Percentiles rank a stretch among this genome's conserved stretches.
phyloP scores from a whole-genome alignment of 768 basidiomycete species.

The Leccinum disarticulatum region DNA sequence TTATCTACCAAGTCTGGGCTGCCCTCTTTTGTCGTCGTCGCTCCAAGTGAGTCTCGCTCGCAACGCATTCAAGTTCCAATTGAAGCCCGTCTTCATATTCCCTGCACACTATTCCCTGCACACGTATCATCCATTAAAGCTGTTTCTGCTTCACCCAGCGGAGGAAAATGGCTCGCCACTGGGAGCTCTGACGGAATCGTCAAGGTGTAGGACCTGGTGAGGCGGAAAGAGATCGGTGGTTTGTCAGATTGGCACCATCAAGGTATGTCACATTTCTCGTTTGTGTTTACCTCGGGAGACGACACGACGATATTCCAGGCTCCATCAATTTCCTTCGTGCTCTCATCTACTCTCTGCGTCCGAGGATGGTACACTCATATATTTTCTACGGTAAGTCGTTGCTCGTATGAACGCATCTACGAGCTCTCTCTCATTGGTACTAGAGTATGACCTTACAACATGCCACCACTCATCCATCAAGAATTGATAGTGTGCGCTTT shows the following conservation, averaged over 20 bases:
- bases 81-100: conserved; percentile 92
- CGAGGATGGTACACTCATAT: conserved; percentile 70
- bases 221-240: too few relatives aligned
- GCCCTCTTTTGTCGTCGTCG: conserved; percentile 71
- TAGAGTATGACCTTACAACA: too few relatives aligned
- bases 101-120: conserved; percentile 50
- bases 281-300: too few relatives aligned
- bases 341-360: conserved; percentile 88
- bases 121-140: conserved; percentile 93
- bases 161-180: conserved; percentile 95
- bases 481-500: conserved; percentile 85
- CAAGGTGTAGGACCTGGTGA: conserved; percentile 88
- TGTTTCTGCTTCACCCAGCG: conserved; percentile 81
- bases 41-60: conserved; percentile 18
- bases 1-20: conserved; percentile 22
- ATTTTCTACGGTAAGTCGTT: too few relatives aligned
- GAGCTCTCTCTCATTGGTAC: too few relatives aligned
- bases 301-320: conserved; percentile 45
- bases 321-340: conserved; percentile 90
- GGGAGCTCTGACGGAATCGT: conserved; percentile 96
- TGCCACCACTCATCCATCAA: conserved; percentile 56
- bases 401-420: too few relatives aligned
- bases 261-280: conserved; percentile 8
- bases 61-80: conserved; percentile 29
- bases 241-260: too few relatives aligned